Base-by-base conservation (phyloP, 305 asterid genomes). In the Withania somnifera region DNA sequence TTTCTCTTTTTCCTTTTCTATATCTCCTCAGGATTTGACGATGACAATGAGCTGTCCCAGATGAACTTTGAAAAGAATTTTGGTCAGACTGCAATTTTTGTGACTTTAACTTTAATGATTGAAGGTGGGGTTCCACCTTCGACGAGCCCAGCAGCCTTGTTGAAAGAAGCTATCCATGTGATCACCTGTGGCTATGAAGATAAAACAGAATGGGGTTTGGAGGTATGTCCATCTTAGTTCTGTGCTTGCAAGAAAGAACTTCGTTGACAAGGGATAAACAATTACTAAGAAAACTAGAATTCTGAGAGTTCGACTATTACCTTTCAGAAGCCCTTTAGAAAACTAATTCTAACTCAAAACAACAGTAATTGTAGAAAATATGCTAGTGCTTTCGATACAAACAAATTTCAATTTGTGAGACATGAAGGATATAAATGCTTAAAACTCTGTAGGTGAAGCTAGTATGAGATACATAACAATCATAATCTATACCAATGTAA, bases 141-240 rank as follows among this genome's bases (percentile, higher is more conserved):
- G 76, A 90, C 90, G 73, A 92, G 86, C 69, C 84, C 93, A 1
- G 82, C 91, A 1, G 86, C 98, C 14, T 90, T 91, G 36, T 86
- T 91, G 81, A 93, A 92, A 87, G 95, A 93, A 89, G 98, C 98
- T 87, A 93, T 93, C 85, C 95, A 92, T 88, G 97, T 93, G 47
- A 93, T 93, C 67, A 92, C 97, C 83, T 90, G 95, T 85, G 95
- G 97, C 30, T 93, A 93, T 61, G 97, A 93, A 87, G 97, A 93
- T 88, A 93, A 93, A 87, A 93, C 97, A 9, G 98, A 93, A 84
- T 92, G 98, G 98, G 98, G 97, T 56, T 94, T 92, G 87, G 99
- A 95, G 97, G 99, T 95, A 77, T 60, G 78, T 69, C 11, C 36
- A 11, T 40, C 56, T 69, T 22, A n/a, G 11, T 69, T 69, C 36